Conservation (phyloP, 164 flowering plant genomes). For the Sextonia rubra region DNA sequence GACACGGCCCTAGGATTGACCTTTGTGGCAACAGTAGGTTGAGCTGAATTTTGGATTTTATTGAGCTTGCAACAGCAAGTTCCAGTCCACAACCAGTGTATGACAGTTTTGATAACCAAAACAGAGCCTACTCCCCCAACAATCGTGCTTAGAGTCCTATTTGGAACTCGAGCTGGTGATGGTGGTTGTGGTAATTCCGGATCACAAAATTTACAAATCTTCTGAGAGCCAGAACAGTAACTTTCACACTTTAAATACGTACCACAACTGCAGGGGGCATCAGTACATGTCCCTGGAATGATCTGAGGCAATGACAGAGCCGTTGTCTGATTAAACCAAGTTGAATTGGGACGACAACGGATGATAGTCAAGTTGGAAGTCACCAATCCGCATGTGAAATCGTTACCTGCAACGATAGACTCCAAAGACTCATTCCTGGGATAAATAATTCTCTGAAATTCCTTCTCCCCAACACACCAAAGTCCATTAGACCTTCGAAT, state of each 20-base stretch:
- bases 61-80: conserved; percentile 64
- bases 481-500: conserved; percentile 35
- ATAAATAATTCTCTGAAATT: conserved; percentile 19
- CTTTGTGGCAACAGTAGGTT: conserved; percentile 62
- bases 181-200: neutral
- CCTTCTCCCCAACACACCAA: conserved; percentile 63
- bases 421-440: conserved; percentile 36
- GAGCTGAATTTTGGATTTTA: conserved; percentile 83
- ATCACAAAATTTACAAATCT: conserved; percentile 46
- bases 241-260: conserved; percentile 39
- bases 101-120: conserved; percentile 46
- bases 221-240: conserved; percentile 59
- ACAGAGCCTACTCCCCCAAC: conserved; percentile 72
- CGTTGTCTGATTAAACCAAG: conserved; percentile 47
- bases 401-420: conserved; percentile 48
- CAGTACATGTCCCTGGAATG: conserved; percentile 77
- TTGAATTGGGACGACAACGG: conserved; percentile 42
- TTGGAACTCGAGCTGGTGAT: conserved; percentile 14
- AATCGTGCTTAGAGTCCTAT: conserved; percentile 61
- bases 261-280: conserved; percentile 49
- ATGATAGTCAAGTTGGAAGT: conserved; percentile 23
- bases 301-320: conserved; percentile 51
- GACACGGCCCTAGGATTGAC: conserved; percentile 33
- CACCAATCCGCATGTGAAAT: conserved; percentile 72
- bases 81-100: conserved; percentile 72